A percentile compares a stretch with the other conserved stretches of the same genome.
These are phyloP conservation scores for Aureobasidium sp. DNA, from an alignment of 2,329 filamentous ascomycete species.

Conservation along the genomic window DNA sequence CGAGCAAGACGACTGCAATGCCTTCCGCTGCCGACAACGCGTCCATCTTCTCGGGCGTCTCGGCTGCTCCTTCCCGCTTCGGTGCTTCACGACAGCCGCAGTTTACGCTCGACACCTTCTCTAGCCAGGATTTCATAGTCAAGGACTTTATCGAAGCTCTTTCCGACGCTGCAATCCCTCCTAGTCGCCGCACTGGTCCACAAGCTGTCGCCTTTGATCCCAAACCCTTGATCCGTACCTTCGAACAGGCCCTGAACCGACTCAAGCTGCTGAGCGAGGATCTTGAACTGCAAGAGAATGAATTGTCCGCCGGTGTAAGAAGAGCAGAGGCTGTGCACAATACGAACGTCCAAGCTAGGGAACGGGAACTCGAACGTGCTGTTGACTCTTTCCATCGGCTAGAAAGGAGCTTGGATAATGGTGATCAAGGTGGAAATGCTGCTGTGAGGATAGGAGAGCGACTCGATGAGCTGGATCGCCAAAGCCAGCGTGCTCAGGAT, in stretches of 20 bases:
- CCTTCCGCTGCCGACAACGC: constrained; percentile 35
- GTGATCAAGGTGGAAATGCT: constrained; percentile 66
- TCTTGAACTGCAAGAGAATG: constrained; percentile 82
- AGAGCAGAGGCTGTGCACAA: constrained; percentile 89
- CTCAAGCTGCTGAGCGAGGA: constrained; percentile 70
- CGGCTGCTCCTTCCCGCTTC: constrained; percentile 22
- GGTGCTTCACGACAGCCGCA: constrained; percentile 31
- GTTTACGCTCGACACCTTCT: constrained; percentile 75
- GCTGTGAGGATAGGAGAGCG: constrained; percentile 92
- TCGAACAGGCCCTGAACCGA: constrained; percentile 69
- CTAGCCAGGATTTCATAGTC: constrained; percentile 77
- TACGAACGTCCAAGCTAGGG: constrained; percentile 79
- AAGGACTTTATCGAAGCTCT: constrained; percentile 95
- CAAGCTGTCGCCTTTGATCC: constrained; percentile 63
- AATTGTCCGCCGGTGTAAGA: constrained; percentile 80
- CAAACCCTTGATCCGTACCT: constrained; percentile 91
- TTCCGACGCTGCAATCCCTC: constrained; percentile 75
- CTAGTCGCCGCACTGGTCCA: constrained; percentile 62
- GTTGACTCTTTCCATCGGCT: constrained; percentile 88
- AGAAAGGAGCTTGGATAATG: constrained; percentile 64
- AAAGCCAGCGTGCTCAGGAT: constrained; percentile 81
- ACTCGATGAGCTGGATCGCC: constrained; percentile 88
- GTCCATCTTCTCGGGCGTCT: constrained; percentile 34
- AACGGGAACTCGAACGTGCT: constrained; percentile 82
- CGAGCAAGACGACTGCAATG: constrained; percentile 23